These are phyloP conservation scores for Beauveria medogensis DNA, from an alignment of 2,329 filamentous ascomycete genomes.

Conservation along the genomic window DNA sequence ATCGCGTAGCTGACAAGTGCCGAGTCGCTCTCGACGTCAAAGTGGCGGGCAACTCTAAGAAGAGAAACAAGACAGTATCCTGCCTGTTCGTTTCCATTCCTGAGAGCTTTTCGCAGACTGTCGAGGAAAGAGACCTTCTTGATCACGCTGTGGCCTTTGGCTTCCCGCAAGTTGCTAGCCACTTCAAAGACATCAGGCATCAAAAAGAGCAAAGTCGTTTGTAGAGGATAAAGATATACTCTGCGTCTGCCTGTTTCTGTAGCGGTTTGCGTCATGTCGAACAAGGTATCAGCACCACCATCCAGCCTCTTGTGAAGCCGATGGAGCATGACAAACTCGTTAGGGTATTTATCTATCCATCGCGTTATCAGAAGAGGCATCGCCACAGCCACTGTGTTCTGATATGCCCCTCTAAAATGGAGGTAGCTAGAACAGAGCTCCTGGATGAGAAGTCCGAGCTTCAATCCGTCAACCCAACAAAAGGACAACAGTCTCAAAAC, in stretches of 20 bases:
- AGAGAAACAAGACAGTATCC: slow-evolving; percentile 58
- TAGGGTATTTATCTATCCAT: slow-evolving; percentile 58
- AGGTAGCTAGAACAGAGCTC: slow-evolving; percentile 61
- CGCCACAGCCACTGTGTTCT: slow-evolving; percentile 55
- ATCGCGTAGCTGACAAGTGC: slow-evolving; percentile 58
- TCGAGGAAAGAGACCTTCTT: slow-evolving; percentile 62
- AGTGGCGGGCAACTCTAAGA: slow-evolving; percentile 55
- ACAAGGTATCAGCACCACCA: slow-evolving; percentile 56
- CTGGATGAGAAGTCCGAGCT: slow-evolving; percentile 53
- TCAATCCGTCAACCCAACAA: slow-evolving; percentile 56
- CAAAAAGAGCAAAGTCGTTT: slow-evolving; percentile 54
- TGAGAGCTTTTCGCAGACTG: slow-evolving; percentile 51
- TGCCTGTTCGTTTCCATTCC: slow-evolving; percentile 58
- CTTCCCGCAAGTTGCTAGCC: slow-evolving; percentile 57
- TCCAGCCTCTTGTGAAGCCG: slow-evolving; percentile 53
- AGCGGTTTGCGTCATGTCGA: slow-evolving; percentile 59
- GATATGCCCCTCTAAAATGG: slow-evolving; percentile 55
- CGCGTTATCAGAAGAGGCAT: slow-evolving; percentile 55
- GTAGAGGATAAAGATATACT: slow-evolving; percentile 51
- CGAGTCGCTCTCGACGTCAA: slow-evolving; percentile 54
- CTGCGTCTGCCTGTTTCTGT: slow-evolving; percentile 49
- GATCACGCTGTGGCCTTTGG: slow-evolving; percentile 51
- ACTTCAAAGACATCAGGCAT: slow-evolving; percentile 64
- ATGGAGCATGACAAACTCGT: slow-evolving; percentile 58
- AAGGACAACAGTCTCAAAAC: slow-evolving; percentile 52